Evolutionary conservation across 768 basidiomycete species (phyloP).

Genomic region (Sarcodon aspratus): DNA sequence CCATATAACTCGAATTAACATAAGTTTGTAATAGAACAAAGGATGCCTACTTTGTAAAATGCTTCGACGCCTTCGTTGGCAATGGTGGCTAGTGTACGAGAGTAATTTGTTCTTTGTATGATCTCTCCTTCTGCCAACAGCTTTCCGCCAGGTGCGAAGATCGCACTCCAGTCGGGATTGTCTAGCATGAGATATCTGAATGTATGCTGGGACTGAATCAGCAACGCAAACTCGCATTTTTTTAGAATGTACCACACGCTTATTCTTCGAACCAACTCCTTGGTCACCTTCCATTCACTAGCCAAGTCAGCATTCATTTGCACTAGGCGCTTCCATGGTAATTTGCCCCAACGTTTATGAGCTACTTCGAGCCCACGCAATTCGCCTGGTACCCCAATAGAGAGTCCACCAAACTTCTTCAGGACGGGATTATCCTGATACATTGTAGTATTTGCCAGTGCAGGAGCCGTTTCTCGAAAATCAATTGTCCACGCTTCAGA

Average conservation of each 20-base stretch:
- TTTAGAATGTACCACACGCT: conserved; percentile 27
- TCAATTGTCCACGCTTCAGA: conserved; percentile 70
- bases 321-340: conserved; percentile 73
- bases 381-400: conserved; percentile 87
- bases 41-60: conserved; percentile 58
- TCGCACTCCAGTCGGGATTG: conserved; percentile 63
- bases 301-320: conserved; percentile 69
- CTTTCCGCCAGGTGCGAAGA: conserved; percentile 72
- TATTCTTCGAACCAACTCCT: conserved; percentile 55
- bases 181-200: conserved; percentile 43
- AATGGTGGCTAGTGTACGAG: conserved; percentile 63
- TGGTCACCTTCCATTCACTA: conserved; percentile 66
- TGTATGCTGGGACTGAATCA: conserved; percentile 14
- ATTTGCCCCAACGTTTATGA: conserved; percentile 68
- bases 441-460: conserved; percentile 66
- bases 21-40: conserved; percentile 7
- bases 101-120: conserved; percentile 64
- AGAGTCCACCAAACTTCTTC: conserved; percentile 64
- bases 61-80: conserved; percentile 68
- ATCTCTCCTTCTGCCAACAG: conserved; percentile 66
- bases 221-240: too few relatives aligned
- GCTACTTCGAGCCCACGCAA: conserved; percentile 79
- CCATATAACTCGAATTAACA: conserved; percentile 1
- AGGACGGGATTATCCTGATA: conserved; percentile 41
- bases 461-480: conserved; percentile 83